Conservation (phyloP, 352 stramenopile species). For the Lagenidium giganteum region DNA sequence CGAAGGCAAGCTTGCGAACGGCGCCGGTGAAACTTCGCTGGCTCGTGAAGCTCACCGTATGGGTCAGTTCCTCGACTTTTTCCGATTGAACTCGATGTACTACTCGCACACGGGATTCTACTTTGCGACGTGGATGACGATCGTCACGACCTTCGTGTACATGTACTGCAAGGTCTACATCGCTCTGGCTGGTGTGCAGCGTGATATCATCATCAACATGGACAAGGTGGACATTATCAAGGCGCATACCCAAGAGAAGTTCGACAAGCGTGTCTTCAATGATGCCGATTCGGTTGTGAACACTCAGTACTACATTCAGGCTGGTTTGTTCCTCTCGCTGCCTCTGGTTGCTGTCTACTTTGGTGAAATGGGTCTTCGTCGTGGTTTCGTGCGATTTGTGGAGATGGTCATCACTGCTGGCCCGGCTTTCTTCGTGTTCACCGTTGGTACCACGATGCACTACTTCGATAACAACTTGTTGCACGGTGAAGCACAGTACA, state of each 20-base stretch:
- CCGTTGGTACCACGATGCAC: conserved; percentile 80
- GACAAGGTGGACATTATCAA: conserved; percentile 66
- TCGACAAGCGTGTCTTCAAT: conserved; percentile 55
- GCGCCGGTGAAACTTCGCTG: conserved; percentile 71
- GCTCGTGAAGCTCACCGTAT: conserved; percentile 78
- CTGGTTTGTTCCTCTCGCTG: conserved; percentile 72
- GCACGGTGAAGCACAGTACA: conserved; percentile 75
- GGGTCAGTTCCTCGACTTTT: conserved; percentile 85
- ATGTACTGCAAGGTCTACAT: conserved; percentile 86
- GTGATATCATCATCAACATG: conserved; percentile 71
- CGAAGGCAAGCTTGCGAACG: conserved; percentile 81
- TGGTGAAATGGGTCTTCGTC: conserved; percentile 63
- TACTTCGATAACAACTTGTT: conserved; percentile 85
- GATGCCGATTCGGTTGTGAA: conserved; percentile 70
- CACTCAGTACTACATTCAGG: conserved; percentile 84
- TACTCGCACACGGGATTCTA: conserved; percentile 87
- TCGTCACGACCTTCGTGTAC: conserved; percentile 85
- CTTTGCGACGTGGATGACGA: conserved; percentile 84
- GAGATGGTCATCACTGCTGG: conserved; percentile 76
- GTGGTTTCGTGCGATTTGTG: conserved; percentile 65
- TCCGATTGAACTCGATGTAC: conserved; percentile 84
- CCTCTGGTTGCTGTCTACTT: conserved; percentile 79
- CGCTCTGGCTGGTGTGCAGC: conserved; percentile 61
- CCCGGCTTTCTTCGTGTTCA: conserved; percentile 77
- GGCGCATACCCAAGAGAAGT: conserved; percentile 41